Conservation (phyloP, 2,329 filamentous ascomycete genomes). For the Cercospora janseana region DNA sequence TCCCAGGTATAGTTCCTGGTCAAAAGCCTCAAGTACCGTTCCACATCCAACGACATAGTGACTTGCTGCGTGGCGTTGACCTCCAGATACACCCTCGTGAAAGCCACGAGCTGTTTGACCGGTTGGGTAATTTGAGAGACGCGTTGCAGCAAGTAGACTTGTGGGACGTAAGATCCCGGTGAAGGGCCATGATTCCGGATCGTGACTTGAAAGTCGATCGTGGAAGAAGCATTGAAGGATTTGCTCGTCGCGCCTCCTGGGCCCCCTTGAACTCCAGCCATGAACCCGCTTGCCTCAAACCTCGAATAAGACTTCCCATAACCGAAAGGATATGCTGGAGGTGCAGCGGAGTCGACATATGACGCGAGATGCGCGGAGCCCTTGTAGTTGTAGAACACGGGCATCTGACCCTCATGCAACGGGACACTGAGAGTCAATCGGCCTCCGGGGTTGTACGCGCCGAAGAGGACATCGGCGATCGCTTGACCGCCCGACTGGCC, state of each 20-base stretch:
- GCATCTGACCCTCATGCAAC: conserved; percentile 19
- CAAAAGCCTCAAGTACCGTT: conserved; percentile 46
- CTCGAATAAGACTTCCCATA: conserved; percentile 19
- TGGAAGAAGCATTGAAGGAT: conserved; percentile 15
- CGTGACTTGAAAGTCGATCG: conserved; percentile 39
- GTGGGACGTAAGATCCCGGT: conserved; percentile 43
- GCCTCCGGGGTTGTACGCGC: conserved; percentile 17
- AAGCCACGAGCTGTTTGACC: conserved; percentile 47
- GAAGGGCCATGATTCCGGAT: conserved; percentile 40
- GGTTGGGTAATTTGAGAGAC: conserved; percentile 45
- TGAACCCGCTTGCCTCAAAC: conserved; percentile 5
- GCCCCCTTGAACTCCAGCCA: too few species aligned
- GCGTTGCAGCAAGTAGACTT: conserved; percentile 45
- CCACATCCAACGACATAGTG: conserved; percentile 42
- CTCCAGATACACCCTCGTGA: conserved; percentile 42
- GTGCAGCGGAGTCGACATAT: conserved; percentile 14
- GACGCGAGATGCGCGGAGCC: conserved; percentile 2
- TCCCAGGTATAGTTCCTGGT: conserved; percentile 46
- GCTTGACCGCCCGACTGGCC: conserved; percentile 20
- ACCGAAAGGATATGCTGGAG: conserved; percentile 20
- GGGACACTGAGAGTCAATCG: conserved; percentile 16
- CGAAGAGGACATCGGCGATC: conserved; percentile 18
- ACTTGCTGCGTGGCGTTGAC: conserved; percentile 36
- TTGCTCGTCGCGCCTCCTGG: too few species aligned
- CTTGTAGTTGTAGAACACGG: conserved; percentile 21